Base-by-base conservation (phyloP, 148 eudicot genomes). In the Rhododendron ovatum region DNA sequence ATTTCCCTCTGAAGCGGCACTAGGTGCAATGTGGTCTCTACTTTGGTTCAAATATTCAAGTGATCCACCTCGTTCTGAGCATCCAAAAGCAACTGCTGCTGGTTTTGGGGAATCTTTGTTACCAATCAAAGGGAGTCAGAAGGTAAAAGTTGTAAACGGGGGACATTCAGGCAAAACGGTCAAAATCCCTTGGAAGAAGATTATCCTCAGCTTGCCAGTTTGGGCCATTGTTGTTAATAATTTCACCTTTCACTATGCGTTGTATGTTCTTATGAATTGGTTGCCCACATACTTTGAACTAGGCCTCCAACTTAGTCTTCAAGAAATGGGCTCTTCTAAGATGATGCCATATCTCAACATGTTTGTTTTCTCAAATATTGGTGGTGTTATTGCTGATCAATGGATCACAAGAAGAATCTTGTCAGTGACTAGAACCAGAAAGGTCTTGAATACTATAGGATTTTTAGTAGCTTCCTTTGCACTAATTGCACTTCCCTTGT, bases 221-320 rank as follows among this genome's bases (percentile, higher is more conserved):
- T 96, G 99, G 99, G 98, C 99, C 15, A 96, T 96, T 83, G 99
- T 96, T 57, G 97, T 94, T 74, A 96, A 96, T 84, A 96, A 96
- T 65, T 96, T 96, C 89, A 95, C 98, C 51, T 96, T 96, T 84
- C 99, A 96, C 89, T 96, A 96, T 43, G 99, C 93, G 24, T 90
- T 96, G 67, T 96, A 96, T 50, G 97, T 96, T 41, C 96, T 96
- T 50, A 96, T 96, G 99, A 96, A 96, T 79, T 96, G 99, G 99
- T 90, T 96, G 50, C 99, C 99, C 7, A 96, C 99, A 14, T 96
- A 96, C 84, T 96, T 96, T 59, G 97, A 96, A 86, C 92, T 90
- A 71, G 99, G 99, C 48, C 92, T 96, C 74, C 91, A 93, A 83
- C 96, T 92, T 82, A 96, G 98, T 88, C 96, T 96, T 85, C 98